Evolutionary conservation across 345 rosid species (phyloP), one percentile per base, ranked within the genome.

Genomic region (Arabidopsis arenosa): DNA sequence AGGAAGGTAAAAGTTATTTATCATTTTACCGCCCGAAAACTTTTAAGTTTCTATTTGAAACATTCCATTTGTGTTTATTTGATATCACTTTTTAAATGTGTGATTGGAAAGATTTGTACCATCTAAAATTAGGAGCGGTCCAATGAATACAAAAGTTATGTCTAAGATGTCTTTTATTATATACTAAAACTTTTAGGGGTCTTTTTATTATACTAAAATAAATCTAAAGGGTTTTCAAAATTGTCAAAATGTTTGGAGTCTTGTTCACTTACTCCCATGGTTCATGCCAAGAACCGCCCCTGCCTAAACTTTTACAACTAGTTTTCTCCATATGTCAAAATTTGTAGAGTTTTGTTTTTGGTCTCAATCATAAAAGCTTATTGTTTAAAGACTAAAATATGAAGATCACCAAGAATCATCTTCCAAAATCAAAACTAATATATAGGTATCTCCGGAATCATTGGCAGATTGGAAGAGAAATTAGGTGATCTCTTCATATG

Each of bases 11-110:
- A 15, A 28, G 6, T 51, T 45, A 74, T 74, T 51, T 35, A 74
- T 74, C 78, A 57, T 66, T 57, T 74, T 74, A 74, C 78, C 78
- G 60, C 78, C 66, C 58, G 9, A 74, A 12, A 45, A 66, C 39
- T 15, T 56, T 56, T 1, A 45, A 66, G 66, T 47, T 47, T 74
- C 2, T 66, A 49, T 74, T 47, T 37, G 60, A 58, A 66, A 66
- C 49, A 44, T 55, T 74, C 47, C 57, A 54, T 23, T 54, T 54
- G 3, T 63, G 44, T 30, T 73, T 33, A 40, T 40, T 9, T 49
- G 51, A 37, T 70, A 13, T 37, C 30, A 21, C 40, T 28, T 30
- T 35, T 63, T 7, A 62, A 17, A 59, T 18, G 37, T 73, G 30
- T 43, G 55, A 14, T 55, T 1, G 5, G 8, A 43, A 56, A 41